Evolutionary conservation across 352 stramenopile species (phyloP).

Genomic region (Pythium volutum): DNA sequence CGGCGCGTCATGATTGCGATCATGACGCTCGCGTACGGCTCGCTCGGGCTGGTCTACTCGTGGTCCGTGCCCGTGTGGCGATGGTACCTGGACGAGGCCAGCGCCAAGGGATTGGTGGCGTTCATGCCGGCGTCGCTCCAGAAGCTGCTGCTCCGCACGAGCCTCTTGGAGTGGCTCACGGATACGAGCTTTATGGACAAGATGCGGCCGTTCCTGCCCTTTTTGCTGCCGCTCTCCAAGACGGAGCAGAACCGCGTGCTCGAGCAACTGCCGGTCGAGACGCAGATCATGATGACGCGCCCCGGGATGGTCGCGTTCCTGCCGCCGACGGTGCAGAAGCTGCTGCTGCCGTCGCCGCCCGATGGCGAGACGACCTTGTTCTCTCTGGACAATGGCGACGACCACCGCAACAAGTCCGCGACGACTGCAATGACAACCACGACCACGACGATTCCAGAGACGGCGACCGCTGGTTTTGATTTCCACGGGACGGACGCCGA

Average conservation of each 20-base stretch:
- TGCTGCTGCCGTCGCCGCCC: conserved; percentile 35
- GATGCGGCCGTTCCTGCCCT: conserved; percentile 67
- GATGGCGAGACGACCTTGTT: conserved; percentile 4
- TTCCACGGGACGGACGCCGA: conserved; percentile 36
- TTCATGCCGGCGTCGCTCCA: conserved; percentile 60
- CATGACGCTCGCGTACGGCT: conserved; percentile 61
- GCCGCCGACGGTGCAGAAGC: conserved; percentile 52
- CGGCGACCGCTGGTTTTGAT: conserved; percentile 57
- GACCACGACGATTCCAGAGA: conserved; percentile 13
- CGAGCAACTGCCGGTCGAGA: conserved; percentile 63
- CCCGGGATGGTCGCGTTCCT: conserved; percentile 65
- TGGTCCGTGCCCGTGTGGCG: conserved; percentile 76
- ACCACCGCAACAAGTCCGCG: not conserved
- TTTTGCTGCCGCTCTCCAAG: conserved; percentile 67
- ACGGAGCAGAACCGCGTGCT: conserved; percentile 67
- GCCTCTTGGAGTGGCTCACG: conserved; percentile 79
- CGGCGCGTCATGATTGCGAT: conserved; percentile 68
- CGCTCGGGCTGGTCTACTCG: conserved; percentile 63
- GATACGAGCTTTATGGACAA: conserved; percentile 72
- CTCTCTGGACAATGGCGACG: conserved; percentile 9
- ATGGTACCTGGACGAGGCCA: conserved; percentile 70
- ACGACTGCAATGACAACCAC: not conserved
- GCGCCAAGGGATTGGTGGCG: conserved; percentile 49
- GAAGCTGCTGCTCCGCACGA: conserved; percentile 66
- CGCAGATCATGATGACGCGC: conserved; percentile 68